phyloP scores from a whole-genome alignment of 306 rosid species.

The Lagenaria siceraria region DNA sequence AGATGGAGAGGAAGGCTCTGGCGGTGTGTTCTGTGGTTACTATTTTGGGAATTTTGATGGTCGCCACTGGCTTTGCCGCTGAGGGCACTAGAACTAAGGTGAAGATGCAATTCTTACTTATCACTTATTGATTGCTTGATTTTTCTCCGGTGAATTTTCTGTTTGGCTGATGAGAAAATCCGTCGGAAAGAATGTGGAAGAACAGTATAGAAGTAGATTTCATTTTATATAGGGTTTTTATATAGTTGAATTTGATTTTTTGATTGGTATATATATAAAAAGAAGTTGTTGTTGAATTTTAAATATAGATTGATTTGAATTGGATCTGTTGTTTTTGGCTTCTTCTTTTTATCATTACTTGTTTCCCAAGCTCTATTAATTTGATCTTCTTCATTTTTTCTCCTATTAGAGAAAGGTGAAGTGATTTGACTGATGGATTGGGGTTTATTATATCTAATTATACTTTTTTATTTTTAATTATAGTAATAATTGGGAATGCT shows the following conservation, averaged over 20 bases:
- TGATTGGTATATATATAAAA: neutral
- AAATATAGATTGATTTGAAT: neutral
- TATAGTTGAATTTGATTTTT: neutral
- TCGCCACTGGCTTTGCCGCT: slow-evolving; percentile 11
- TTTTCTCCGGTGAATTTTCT: neutral
- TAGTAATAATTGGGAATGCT: neutral
- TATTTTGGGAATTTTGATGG: neutral
- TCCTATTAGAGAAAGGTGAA: neutral
- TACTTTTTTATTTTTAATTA: neutral
- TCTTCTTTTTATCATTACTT: neutral
- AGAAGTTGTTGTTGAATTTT: neutral
- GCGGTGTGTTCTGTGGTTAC: neutral
- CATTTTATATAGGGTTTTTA: neutral
- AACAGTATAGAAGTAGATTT: neutral
- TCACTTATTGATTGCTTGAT: neutral
- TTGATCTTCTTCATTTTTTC: neutral
- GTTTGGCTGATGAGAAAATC: slow-evolving; percentile 1
- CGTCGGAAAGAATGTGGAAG: neutral
- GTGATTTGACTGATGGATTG: neutral
- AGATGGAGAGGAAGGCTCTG: slow-evolving; percentile 12
- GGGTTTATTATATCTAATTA: neutral
- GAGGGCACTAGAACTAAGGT: slow-evolving; percentile 5
- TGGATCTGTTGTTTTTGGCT: neutral
- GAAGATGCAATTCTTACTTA: neutral
- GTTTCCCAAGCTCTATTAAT: neutral